These are phyloP conservation scores for Acacia melanoxylon DNA, from an alignment of 306 rosid species.

Conservation along the genomic window DNA sequence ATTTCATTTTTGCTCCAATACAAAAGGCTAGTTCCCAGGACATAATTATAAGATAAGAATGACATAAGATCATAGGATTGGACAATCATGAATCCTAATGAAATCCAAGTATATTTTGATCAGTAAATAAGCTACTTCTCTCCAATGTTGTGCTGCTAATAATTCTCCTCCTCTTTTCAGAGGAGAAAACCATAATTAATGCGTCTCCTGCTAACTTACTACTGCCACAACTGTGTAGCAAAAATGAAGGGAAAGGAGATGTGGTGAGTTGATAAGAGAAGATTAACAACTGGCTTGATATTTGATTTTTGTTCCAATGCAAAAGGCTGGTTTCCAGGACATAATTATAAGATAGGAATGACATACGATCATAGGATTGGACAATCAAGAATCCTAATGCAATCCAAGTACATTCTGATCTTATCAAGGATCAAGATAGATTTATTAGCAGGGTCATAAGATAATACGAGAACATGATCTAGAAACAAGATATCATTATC, in stretches of 20 bases:
- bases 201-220: not conserved
- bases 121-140: not conserved
- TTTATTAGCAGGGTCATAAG: not conserved
- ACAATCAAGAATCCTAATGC: not conserved
- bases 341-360: not conserved
- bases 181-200: not conserved
- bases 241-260: not conserved
- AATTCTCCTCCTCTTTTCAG: not conserved
- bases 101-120: too few relatives aligned
- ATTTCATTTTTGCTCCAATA: too few relatives aligned
- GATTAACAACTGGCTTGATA: not conserved
- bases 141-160: not conserved
- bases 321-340: not conserved
- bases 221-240: not conserved
- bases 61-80: too few relatives aligned
- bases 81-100: too few relatives aligned
- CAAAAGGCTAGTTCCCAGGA: too few relatives aligned
- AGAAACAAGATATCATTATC: slow-evolving; percentile 15
- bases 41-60: too few relatives aligned
- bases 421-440: not conserved
- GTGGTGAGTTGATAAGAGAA: not conserved
- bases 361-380: not conserved
- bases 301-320: not conserved
- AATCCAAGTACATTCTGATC: not conserved
- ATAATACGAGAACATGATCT: not conserved